Evolutionary conservation across 202 grass and related monocot genomes (phyloP).

Genomic region (Brachypodium distachyon): DNA sequence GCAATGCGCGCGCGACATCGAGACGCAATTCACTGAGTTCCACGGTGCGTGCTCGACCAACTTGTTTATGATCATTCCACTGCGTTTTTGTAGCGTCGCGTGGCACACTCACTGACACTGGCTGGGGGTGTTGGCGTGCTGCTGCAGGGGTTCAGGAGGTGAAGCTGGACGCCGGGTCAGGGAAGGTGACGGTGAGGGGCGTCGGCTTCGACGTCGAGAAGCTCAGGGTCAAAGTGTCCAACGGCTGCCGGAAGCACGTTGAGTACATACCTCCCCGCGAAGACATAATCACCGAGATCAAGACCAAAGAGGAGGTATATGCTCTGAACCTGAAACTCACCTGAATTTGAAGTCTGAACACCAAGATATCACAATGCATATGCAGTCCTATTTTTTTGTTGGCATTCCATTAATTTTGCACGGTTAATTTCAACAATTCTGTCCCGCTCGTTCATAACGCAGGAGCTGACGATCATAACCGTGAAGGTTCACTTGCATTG

Average conservation of each 20-base stretch:
- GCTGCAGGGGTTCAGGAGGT: constrained; percentile 64
- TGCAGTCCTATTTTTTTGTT: too few species aligned
- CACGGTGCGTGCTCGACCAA: background rate
- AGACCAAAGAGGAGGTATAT: constrained; percentile 50
- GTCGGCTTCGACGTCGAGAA: constrained; percentile 50
- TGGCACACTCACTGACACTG: background rate
- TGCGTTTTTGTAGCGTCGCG: background rate
- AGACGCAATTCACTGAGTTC: constrained; percentile 58
- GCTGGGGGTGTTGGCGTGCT: background rate
- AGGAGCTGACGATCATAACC: constrained; percentile 63
- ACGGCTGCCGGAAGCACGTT: constrained; percentile 49
- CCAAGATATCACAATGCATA: too few species aligned
- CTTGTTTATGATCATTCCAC: background rate
- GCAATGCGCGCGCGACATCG: constrained; percentile 46
- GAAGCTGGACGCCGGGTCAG: constrained; percentile 39
- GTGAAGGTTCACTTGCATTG: constrained; percentile 76
- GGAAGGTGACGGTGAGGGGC: constrained; percentile 63
- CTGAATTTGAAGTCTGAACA: too few species aligned
- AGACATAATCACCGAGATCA: constrained; percentile 34
- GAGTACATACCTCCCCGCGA: constrained; percentile 40
- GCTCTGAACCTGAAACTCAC: background rate
- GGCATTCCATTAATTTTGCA: too few species aligned
- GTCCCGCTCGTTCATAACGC: background rate
- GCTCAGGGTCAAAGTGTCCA: constrained; percentile 46
- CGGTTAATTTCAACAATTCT: background rate